Evolutionary conservation across 176 grass and related monocot genomes (phyloP), one percentile per base, ranked within the genome.

Genomic region (Tillandsia leiboldiana): DNA sequence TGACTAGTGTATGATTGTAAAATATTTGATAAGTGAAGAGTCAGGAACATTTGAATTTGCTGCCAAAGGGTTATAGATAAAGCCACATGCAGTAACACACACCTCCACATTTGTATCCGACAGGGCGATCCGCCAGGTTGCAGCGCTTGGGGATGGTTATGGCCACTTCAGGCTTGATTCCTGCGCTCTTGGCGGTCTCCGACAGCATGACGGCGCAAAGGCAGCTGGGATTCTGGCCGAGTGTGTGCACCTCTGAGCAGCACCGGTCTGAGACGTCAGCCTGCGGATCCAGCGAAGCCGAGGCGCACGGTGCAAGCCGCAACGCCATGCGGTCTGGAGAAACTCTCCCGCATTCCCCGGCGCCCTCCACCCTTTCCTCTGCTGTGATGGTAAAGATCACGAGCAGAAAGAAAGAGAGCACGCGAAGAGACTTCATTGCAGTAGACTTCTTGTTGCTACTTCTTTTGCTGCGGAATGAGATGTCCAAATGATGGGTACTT

Each of bases 51-150:
- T 42, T 42, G 33, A 42, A 42, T 42, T 42, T 42, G 33, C 33
- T 3, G 33, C 33, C 33, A 42, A 42, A 42, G 33, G 33, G 5
- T 42, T 42, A 42, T 0, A 6, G 33, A 42, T 42, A 42, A 42
- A 42, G 33, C 33, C 33, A 6, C 33, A 20, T 20, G 20, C 20
- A 6, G 33, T 42, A 42, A 42, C 33, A 62, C 13, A 63, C 70
- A 91, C 89, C 79, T 85, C 82, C 89, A 51, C 89, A 91, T 80
- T 91, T 91, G 74, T 88, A 91, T 8, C 89, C 82, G 54, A 88
- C 49, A 0, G 89, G 85, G 81, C 85, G 85, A 49, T 88, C 79
- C 47, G 9, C 82, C 68, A 91, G 23, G 72, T 85, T 85, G 82
- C 85, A 91, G 51, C 89, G 81, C 71, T 91, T 91, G 27, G 89